Conservation (phyloP, 352 stramenopile genomes). For the Thalassiosira hispida region DNA sequence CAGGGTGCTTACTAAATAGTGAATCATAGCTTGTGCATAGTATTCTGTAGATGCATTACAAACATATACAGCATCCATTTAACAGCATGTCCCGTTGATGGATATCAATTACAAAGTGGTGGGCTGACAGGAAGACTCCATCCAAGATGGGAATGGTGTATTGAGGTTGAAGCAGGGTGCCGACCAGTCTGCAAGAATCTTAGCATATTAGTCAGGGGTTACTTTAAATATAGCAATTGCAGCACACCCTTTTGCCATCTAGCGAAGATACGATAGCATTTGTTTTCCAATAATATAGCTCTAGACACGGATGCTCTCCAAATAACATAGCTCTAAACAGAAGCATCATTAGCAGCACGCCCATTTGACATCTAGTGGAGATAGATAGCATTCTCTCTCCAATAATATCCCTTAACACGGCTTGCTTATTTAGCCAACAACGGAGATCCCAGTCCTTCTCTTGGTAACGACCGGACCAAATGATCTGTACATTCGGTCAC, state of each 20-base stretch:
- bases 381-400: background rate
- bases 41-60: background rate
- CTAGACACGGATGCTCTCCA: background rate
- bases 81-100: no score
- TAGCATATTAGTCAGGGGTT: no score
- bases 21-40: background rate
- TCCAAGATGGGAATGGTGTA: no score
- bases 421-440: slow-evolving; percentile 6
- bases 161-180: no score
- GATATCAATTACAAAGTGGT: no score
- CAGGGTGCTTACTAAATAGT: no score
- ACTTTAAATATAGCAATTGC: background rate
- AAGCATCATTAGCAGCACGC: background rate
- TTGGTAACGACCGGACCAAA: slow-evolving; percentile 56
- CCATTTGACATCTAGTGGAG: background rate
- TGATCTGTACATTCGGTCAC: slow-evolving; percentile 33
- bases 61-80: no score
- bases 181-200: no score
- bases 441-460: slow-evolving; percentile 34
- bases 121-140: no score
- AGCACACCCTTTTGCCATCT: background rate
- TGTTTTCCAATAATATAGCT: background rate
- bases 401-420: no score
- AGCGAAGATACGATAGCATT: background rate
- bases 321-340: background rate